Conservation (phyloP, 176 grass and related monocot species). For the Hyparrhenia diplandra region DNA sequence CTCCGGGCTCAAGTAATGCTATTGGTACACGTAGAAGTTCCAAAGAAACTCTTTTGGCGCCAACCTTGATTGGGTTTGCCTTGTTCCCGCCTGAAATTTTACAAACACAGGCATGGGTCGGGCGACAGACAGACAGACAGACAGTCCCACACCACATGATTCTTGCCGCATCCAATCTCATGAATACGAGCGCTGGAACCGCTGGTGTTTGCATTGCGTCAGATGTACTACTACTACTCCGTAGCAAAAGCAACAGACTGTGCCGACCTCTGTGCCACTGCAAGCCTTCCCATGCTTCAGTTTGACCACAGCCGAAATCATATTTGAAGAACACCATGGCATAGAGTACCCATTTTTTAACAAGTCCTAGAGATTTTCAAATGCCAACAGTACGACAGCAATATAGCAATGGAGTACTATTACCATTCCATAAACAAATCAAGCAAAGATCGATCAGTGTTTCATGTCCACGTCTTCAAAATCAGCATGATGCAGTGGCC, state of each 20-base stretch:
- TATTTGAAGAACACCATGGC: too few relatives aligned
- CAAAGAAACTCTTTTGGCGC: neutral
- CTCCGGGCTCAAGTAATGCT: too few relatives aligned
- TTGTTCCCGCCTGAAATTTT: neutral
- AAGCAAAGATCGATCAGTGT: neutral
- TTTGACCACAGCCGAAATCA: neutral
- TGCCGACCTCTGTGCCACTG: neutral
- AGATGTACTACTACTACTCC: neutral
- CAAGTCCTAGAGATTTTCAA: too few relatives aligned
- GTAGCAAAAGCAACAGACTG: neutral
- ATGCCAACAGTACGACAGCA: too few relatives aligned
- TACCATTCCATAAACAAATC: neutral
- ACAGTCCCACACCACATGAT: too few relatives aligned
- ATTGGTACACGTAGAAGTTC: too few relatives aligned
- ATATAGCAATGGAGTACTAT: neutral
- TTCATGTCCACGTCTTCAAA: neutral
- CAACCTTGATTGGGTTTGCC: neutral
- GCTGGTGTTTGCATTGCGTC: neutral
- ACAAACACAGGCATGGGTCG: neutral
- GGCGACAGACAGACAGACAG: neutral
- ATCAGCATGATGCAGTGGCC: too few relatives aligned
- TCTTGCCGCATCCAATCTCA: neutral
- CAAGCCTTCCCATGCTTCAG: neutral
- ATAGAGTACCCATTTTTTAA: too few relatives aligned
- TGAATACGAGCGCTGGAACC: neutral